These are phyloP conservation scores for Circinella umbellata DNA, from an alignment of 371 early-diverging fungal genomes.

Conservation along the genomic window DNA sequence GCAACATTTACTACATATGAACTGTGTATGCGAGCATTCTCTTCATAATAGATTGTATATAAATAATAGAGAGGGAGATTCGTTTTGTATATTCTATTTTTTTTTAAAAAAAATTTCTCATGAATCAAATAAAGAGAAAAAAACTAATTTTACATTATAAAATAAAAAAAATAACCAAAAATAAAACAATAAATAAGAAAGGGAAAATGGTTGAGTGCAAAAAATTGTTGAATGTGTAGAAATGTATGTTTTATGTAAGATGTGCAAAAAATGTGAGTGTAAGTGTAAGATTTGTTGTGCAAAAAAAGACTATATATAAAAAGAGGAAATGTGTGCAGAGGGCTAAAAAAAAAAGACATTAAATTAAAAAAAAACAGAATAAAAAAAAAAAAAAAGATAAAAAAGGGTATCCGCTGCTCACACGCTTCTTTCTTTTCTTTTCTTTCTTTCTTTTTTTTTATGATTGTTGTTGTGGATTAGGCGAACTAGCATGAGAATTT, in stretches of 20 bases:
- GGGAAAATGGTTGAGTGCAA: too few species aligned
- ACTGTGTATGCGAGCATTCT: slow-evolving; percentile 59
- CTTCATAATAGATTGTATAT: too few species aligned
- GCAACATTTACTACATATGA: slow-evolving; percentile 85
- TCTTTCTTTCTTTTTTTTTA: neutral
- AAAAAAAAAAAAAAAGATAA: neutral
- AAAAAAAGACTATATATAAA: slow-evolving; percentile 15
- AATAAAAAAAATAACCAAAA: too few species aligned
- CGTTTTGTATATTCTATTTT: too few species aligned
- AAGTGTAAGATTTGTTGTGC: slow-evolving; percentile 6
- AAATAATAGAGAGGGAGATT: too few species aligned
- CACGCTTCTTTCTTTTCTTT: neutral
- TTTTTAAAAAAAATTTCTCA: too few species aligned
- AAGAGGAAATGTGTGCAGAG: neutral
- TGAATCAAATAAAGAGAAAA: too few species aligned
- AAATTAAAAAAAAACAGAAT: slow-evolving; percentile 9
- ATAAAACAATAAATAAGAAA: too few species aligned
- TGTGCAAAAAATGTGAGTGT: neutral
- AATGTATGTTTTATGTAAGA: neutral
- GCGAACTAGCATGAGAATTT: slow-evolving; percentile 6
- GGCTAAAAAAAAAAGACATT: slow-evolving; percentile 11
- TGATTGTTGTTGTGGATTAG: slow-evolving; percentile 15
- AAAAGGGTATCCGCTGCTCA: slow-evolving; percentile 5
- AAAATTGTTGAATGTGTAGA: slow-evolving; percentile 3
- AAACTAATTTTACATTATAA: too few species aligned